Base-by-base conservation (phyloP, 441 rosid genomes). In the Corymbia calophylla region DNA sequence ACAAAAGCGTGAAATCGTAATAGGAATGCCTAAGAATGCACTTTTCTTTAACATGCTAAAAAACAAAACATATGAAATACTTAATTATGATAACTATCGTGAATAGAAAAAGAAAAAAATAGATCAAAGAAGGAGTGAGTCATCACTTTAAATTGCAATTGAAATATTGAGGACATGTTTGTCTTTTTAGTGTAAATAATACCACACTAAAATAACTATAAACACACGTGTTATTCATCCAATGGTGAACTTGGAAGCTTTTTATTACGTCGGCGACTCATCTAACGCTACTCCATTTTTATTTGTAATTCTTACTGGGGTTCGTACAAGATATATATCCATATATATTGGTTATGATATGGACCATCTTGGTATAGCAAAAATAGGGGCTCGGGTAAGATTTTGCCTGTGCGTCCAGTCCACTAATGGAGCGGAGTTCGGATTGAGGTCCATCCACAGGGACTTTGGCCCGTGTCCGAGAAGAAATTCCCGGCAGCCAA, bases 161-260 rank as follows among this genome's bases (percentile, higher is more conserved):
- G 3, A 4, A 58, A 58, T 29, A 58, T 58, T 58, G 25, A 58
- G 25, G 64, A 0, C 25, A 25, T 58, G 25, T 58, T 58, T 58
- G n/a, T 58, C n/a, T 25, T 58, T 58, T 58, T 58, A 58, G n/a
- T 58, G 64, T 13, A 25, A 25, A 58, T 58, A 58, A 58, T 25
- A 9, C 7, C 0, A 0, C 25, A 13, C 6, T 2, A 0, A 66
- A 16, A 16, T 66, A 70, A 10, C 80, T 68, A 35, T 12, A 32
- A 32, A 32, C 9, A 35, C 25, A 19, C 29, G 0, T 6, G 49
- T 70, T 16, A 1, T 27, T 35, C 48, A 35, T 35, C 25, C 8
- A 3, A 19, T 23, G 82, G 27, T 35, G 0, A 3, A 70, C 48
- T 35, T 3, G 48, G 35, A 19, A 19, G 27, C 12, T 70, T 70